Evolutionary conservation across 208 protist genomes (phyloP), one percentile per base, ranked within the genome.

Genomic region (Acanthamoeba polyphaga): DNA sequence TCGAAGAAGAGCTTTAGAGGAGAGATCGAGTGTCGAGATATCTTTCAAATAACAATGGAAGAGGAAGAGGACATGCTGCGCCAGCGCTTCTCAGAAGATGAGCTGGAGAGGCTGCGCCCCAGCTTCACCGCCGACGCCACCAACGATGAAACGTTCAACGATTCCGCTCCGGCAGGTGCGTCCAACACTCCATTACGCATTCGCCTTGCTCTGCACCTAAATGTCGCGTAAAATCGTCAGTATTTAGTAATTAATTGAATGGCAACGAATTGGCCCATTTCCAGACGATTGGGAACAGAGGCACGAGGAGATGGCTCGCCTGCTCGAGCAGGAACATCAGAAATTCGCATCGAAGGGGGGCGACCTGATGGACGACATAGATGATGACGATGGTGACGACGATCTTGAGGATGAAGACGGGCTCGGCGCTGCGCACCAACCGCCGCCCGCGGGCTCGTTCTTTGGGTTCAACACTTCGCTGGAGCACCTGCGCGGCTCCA

Each of bases 121-220:
- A 92, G 87, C 62, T 43, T 76, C 22, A 74, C 49, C 29, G 87
- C 87, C 15, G 87, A 92, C 29, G 62, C 32, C 12, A 51, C 34
- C 3, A 92, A 92, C 55, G 87, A 92, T 24, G 87, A 92, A 53
- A 92, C 87, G 8, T 92, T 92, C 62, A 43, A 43, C 43, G 70
- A 78, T 78, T 78, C 34, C 17, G 29, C 10, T 78, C n/a, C 70
- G 27, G 17, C 70, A 78, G n/a, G 70, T 78, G 10, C 34, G 70
- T 4, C 51, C 12, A 55, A 12, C 12, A 55, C 51, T 55, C 12
- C 51, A 55, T 13, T 55, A 12, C 51, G 8, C 51, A 55, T 10
- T 78, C 8, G 27, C 8, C 70, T 78, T 19, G n/a, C 27, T 66
- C 10, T 15, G 53, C 10, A 15, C 60, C 7, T 3, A 5, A 27